Conservation (phyloP, 2,329 filamentous ascomycete genomes). For the Clarireedia hainanense region DNA sequence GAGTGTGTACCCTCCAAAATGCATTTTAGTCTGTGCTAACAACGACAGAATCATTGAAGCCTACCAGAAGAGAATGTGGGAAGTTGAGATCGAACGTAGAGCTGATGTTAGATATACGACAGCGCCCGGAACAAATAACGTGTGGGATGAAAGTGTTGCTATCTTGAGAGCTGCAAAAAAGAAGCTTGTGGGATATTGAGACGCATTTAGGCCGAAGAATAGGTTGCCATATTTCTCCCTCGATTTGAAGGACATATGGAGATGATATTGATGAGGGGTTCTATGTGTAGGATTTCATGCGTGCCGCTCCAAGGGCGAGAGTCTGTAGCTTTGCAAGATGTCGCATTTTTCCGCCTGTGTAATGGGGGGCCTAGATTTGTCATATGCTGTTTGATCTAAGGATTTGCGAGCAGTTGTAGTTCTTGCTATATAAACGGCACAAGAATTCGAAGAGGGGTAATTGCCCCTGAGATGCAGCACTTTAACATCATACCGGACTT, state of each 20-base stretch:
- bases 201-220: neutral
- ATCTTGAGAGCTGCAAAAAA: conserved; percentile 8
- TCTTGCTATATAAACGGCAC: too few relatives aligned
- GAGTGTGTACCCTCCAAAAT: conserved; percentile 12
- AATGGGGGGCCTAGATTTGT: neutral
- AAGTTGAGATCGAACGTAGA: conserved; percentile 15
- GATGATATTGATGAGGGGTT: too few relatives aligned
- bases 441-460: too few relatives aligned
- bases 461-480: too few relatives aligned
- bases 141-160: conserved; percentile 9
- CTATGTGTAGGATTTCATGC: too few relatives aligned
- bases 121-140: neutral
- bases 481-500: too few relatives aligned
- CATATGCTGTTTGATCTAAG: too few relatives aligned
- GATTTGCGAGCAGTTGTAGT: too few relatives aligned
- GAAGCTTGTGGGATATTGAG: conserved; percentile 6
- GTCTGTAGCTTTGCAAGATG: neutral
- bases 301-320: too few relatives aligned
- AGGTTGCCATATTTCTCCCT: neutral
- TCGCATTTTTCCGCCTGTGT: neutral
- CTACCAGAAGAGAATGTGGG: conserved; percentile 14
- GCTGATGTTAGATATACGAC: neutral
- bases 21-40: neutral
- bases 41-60: conserved; percentile 15
- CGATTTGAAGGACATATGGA: neutral